Conservation (phyloP, 2,329 filamentous ascomycete genomes). For the Stagonosporopsis vannaccii region DNA sequence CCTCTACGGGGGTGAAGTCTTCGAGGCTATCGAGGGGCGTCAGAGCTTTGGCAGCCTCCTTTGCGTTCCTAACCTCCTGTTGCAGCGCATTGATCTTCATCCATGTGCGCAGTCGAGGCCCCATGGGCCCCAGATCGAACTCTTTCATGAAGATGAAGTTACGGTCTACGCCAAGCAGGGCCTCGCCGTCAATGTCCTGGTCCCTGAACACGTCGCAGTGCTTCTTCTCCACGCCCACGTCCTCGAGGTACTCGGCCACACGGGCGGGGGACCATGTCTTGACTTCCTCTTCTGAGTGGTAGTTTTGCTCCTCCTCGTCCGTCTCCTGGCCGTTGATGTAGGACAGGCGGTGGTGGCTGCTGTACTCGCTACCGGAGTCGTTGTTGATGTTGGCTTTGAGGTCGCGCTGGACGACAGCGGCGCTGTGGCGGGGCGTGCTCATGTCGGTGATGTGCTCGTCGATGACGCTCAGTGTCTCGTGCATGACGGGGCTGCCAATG, state of each 20-base stretch:
- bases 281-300: conserved; percentile 77
- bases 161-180: conserved; percentile 93
- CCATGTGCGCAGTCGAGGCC: conserved; percentile 90
- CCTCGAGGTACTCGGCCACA: conserved; percentile 89
- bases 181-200: conserved; percentile 94
- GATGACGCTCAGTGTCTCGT: conserved; percentile 94
- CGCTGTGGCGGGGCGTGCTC: conserved; percentile 65
- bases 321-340: conserved; percentile 96
- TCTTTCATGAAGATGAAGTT: conserved; percentile 94
- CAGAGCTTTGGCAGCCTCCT: conserved; percentile 43
- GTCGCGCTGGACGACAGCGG: conserved; percentile 42
- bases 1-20: conserved; percentile 29
- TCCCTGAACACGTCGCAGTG: conserved; percentile 95
- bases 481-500: conserved; percentile 80
- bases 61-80: conserved; percentile 76
- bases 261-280: conserved; percentile 79
- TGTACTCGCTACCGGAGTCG: conserved; percentile 91
- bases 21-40: conserved; percentile 44
- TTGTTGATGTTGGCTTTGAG: conserved; percentile 63
- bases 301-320: conserved; percentile 83
- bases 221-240: conserved; percentile 81
- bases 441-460: conserved; percentile 96
- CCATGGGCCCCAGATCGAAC: conserved; percentile 91
- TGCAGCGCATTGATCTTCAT: conserved; percentile 93
- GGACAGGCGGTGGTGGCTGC: conserved; percentile 80